Evolutionary conservation across 1,284 basidiomycete species (phyloP).

Genomic region (Cerrena zonata): DNA sequence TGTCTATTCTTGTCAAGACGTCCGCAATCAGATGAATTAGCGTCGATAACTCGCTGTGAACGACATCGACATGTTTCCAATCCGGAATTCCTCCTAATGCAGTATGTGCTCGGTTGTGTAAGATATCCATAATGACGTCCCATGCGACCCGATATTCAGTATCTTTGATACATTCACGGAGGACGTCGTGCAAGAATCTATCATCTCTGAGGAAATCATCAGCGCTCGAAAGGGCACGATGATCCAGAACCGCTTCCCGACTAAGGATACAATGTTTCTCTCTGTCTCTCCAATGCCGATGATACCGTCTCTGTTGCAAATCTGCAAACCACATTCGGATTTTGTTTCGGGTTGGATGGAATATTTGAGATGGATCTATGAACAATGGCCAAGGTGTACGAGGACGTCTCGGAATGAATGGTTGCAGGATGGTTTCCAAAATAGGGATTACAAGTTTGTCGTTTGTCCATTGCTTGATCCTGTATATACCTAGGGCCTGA

Average conservation of each 20-base stretch:
- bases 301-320: conserved; percentile 11
- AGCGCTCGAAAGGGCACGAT: conserved; percentile 16
- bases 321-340: conserved; percentile 10
- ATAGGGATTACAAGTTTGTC: neutral
- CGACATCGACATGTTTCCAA: neutral
- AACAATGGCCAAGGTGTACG: neutral
- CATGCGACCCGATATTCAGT: neutral
- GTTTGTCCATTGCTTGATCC: conserved; percentile 7
- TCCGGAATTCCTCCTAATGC: neutral
- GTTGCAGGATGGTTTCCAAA: conserved; percentile 7
- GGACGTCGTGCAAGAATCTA: conserved; percentile 11
- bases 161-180: conserved; percentile 1
- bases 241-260: conserved; percentile 12
- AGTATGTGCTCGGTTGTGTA: neutral
- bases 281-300: conserved; percentile 16
- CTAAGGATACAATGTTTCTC: conserved; percentile 14
- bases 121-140: neutral
- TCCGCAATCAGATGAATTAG: neutral
- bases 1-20: neutral
- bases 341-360: neutral
- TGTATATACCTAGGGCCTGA: conserved; percentile 17
- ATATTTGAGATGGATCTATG: neutral
- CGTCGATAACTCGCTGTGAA: neutral
- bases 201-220: conserved; percentile 23
- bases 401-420: too few species aligned